These are phyloP conservation scores for Coemansia sp. DNA, from an alignment of 192 early-diverging fungal genomes.

Conservation along the genomic window DNA sequence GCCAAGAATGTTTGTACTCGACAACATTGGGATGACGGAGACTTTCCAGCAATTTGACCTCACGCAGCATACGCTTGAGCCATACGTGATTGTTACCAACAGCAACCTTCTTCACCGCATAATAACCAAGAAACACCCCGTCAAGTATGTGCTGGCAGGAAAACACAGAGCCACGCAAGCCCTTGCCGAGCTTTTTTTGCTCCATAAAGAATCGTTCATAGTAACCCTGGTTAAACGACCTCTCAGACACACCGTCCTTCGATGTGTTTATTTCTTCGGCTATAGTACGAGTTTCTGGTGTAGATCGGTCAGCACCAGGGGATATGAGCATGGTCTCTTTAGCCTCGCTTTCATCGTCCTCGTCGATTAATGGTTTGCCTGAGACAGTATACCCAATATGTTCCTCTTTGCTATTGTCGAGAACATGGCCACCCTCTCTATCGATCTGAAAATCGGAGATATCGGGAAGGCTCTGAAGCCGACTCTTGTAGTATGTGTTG, in stretches of 20 bases:
- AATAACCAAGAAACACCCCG: slow-evolving; percentile 72
- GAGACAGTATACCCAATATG: not conserved
- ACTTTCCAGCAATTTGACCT: slow-evolving; percentile 88
- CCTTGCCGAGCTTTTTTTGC: slow-evolving; percentile 82
- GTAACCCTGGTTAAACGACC: slow-evolving; percentile 92
- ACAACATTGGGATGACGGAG: slow-evolving; percentile 91
- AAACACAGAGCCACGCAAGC: slow-evolving; percentile 87
- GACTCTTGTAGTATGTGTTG: not conserved
- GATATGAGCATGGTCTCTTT: not conserved
- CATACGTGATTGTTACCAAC: slow-evolving; percentile 88
- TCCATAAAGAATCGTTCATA: slow-evolving; percentile 93
- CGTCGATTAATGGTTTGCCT: not conserved
- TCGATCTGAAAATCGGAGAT: slow-evolving; percentile 1
- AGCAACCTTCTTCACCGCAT: slow-evolving; percentile 93
- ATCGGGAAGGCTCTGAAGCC: not conserved
- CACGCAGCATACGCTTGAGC: slow-evolving; percentile 89
- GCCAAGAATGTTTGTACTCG: slow-evolving; percentile 95
- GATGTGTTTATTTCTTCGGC: not conserved
- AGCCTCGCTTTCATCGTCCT: not conserved
- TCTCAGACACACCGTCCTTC: slow-evolving; percentile 50
- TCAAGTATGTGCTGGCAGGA: slow-evolving; percentile 81
- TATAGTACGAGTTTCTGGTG: not conserved
- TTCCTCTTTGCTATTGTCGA: not conserved
- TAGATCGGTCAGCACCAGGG: not conserved
- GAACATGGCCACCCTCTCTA: not conserved